Evolutionary conservation across 345 rosid genomes (phyloP), one percentile per base, ranked within the genome.

Genomic region (Aquilaria malaccensis): DNA sequence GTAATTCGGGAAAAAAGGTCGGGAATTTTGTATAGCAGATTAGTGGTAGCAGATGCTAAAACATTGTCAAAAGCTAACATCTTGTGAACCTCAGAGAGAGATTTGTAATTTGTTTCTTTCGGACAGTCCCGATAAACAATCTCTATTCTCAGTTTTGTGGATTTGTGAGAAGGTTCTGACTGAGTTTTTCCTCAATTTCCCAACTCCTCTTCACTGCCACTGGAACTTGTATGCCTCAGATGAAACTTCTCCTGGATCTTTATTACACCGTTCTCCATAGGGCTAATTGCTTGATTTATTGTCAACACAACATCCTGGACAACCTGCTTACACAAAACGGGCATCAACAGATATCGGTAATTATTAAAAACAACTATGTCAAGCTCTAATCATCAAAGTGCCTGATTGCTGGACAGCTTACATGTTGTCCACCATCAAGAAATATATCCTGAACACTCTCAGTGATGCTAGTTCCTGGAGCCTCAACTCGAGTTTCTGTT

Each of bases 401-500:
- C 11, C 5, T 22, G 2, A 15, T 1, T 22, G 5, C 5, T 22
- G 57, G 12, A 50, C 10, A 33, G 61, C 85, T 70, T 74, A 88
- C 91, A 0, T 60, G 74, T 7, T 90, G 99, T 45, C 95, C 95
- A 22, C 97, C 97, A 48, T 79, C 86, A 6, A 88, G 64, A 48
- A 88, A 89, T 54, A 90, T 86, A 61, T 90, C 99, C 56, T 94
- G 96, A 59, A 94, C 89, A 12, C 96, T 90, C 74, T 89, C 80
- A 11, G 66, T 77, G 63, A 86, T 80, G 58, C 93, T 83, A 46
- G 99, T 90, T 65, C 91, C 91, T 2, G 97, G 80, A 61, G 83
- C 83, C 71, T 87, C 80, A 33, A 87, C 81, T 55, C 76, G 78
- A 13, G 74, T 69, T 54, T 83, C 84, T 10, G 64, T 77, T 55